Conservation (phyloP, 1,139 yeast species). For the Williopsis jadinii region DNA sequence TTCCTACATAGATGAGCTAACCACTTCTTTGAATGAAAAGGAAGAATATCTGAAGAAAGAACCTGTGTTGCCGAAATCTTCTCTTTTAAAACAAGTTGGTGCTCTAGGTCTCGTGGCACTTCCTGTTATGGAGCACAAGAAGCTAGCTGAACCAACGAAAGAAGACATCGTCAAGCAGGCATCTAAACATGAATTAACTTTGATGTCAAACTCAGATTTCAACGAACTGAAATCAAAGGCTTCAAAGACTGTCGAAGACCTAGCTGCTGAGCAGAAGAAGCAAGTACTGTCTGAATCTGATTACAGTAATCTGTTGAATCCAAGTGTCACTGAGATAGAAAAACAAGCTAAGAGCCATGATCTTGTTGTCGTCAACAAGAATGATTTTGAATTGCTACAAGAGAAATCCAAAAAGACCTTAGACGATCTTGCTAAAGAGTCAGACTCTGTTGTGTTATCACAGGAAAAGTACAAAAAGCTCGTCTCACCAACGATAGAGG, state of each 20-base stretch:
- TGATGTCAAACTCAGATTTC: slow-evolving; percentile 18
- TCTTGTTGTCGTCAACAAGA: neutral
- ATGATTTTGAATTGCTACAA: slow-evolving; percentile 20
- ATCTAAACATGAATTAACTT: slow-evolving; percentile 22
- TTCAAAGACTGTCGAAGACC: slow-evolving; percentile 15
- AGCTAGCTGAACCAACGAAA: slow-evolving; percentile 19
- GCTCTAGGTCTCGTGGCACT: slow-evolving; percentile 40
- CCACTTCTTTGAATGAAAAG: slow-evolving; percentile 8
- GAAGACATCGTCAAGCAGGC: slow-evolving; percentile 21
- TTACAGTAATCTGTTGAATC: slow-evolving; percentile 22
- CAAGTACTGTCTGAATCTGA: slow-evolving; percentile 31
- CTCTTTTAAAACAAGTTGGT: slow-evolving; percentile 19
- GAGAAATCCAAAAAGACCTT: slow-evolving; percentile 14
- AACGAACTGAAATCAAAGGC: slow-evolving; percentile 11
- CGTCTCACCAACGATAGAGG: slow-evolving; percentile 7
- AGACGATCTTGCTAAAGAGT: slow-evolving; percentile 22
- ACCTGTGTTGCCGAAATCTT: slow-evolving; percentile 14
- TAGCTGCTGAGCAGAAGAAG: slow-evolving; percentile 22
- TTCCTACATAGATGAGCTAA: slow-evolving; percentile 16
- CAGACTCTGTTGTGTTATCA: slow-evolving; percentile 15
- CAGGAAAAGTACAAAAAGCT: slow-evolving; percentile 24
- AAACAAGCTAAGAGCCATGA: slow-evolving; percentile 25
- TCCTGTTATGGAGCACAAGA: slow-evolving; percentile 33
- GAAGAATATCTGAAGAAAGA: slow-evolving; percentile 9
- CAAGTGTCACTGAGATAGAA: slow-evolving; percentile 17